phyloP scores from a whole-genome alignment of 2,329 filamentous ascomycete genomes.

The Apiospora rasikravindrae region DNA sequence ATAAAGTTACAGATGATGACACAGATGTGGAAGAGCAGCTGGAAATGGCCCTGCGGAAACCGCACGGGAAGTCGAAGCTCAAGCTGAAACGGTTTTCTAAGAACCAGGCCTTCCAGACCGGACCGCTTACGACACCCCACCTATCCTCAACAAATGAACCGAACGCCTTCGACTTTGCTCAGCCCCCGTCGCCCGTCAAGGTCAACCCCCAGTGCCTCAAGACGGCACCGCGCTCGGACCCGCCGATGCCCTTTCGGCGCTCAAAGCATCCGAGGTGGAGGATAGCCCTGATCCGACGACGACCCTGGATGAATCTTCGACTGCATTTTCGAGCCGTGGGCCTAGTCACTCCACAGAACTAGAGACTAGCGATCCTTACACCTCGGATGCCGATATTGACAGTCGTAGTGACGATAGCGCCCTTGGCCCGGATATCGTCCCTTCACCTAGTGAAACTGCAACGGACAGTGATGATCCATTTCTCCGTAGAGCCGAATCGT shows the following conservation, averaged over 20 bases:
- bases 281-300: constrained; percentile 19
- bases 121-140: constrained; percentile 36
- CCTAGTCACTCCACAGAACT: constrained; percentile 28
- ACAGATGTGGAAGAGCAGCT: constrained; percentile 50
- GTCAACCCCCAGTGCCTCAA: constrained; percentile 17
- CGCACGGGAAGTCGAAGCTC: constrained; percentile 42
- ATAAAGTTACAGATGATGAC: constrained; percentile 49
- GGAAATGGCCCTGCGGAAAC: constrained; percentile 46
- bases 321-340: constrained; percentile 29
- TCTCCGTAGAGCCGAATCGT: background rate
- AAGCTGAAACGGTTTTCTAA: constrained; percentile 49
- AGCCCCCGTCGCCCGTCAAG: constrained; percentile 32
- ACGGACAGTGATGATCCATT: background rate
- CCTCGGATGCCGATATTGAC: constrained; percentile 39
- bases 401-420: constrained; percentile 35
- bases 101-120: constrained; percentile 42
- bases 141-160: constrained; percentile 32
- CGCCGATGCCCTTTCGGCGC: background rate
- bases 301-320: constrained; percentile 28
- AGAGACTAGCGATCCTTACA: constrained; percentile 34
- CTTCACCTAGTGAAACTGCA: background rate
- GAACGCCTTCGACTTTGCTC: constrained; percentile 46
- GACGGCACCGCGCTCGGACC: background rate
- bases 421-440: background rate
- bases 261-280: constrained; percentile 6